Evolutionary conservation across 148 eudicot genomes (phyloP), one percentile per base, ranked within the genome.

Genomic region (Vaccinium myrtillus): DNA sequence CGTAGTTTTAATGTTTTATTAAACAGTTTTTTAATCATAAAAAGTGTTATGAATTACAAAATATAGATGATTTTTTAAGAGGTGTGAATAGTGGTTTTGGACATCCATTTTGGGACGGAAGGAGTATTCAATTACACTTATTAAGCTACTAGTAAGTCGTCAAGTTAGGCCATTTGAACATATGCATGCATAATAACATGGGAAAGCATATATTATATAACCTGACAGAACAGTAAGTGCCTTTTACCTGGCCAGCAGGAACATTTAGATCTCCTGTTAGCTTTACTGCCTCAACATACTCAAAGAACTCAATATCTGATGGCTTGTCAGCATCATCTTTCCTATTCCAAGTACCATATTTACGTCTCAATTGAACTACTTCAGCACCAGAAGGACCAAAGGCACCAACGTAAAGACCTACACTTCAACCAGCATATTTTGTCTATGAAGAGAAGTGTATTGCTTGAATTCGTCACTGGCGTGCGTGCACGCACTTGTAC

Each of bases 221-320:
- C 16, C 18, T 27, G 48, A 55, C 46, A 11, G 4, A 81, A 70
- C 21, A 82, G 12, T 79, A 75, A 78, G 50, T 85, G 58, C 21
- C 74, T 85, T 83, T 79, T 49, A 97, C 99, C 96, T 97, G 93
- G 88, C 98, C 98, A 87, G 98, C 96, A 87, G 99, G 98, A 87
- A 95, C 96, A 88, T 94, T 95, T 54, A 97, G 87, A 82, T 97
- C 98, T 67, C 99, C 98, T 4, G 99, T 95, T 74, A 97, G 92
- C 93, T 97, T 97, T 79, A 97, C 94, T 27, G 99, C 99, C 90
- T 97, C 99, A 83, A 97, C 99, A 91, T 97, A 97, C 92, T 97
- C 99, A 85, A 91, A 97, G 84, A 97, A 97, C 87, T 97, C 99
- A 69, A 93, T 88, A 84, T 94, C 91, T 67, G 93, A 88, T 84